Conservation (phyloP, 169 alveolate species). For the Besnoitia besnoiti region DNA sequence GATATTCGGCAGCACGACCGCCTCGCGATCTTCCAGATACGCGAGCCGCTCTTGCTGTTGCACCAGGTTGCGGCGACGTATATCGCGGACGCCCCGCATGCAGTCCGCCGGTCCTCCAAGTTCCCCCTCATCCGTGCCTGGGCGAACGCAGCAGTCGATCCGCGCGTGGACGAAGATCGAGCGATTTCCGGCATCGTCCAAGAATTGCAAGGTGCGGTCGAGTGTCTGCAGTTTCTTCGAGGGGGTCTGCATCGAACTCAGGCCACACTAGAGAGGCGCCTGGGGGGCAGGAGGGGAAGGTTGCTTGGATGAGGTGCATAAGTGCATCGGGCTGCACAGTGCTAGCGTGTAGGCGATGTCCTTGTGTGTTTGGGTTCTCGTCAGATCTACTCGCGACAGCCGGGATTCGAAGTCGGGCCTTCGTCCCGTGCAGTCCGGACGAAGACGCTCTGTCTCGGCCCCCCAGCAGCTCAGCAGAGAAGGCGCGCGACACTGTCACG, state of each 20-base stretch:
- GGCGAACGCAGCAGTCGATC: constrained; percentile 22
- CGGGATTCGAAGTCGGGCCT: constrained; percentile 21
- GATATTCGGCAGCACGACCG: constrained; percentile 35
- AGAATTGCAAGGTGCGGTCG: constrained; percentile 18
- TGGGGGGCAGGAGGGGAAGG: not conserved
- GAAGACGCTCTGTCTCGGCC: not conserved
- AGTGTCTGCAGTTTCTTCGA: not conserved
- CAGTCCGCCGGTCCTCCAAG: constrained; percentile 21
- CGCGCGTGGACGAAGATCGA: not conserved
- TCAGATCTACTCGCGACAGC: not conserved
- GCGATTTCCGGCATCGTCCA: not conserved
- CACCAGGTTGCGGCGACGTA: constrained; percentile 20
- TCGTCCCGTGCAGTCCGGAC: constrained; percentile 6
- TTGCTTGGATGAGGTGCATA: no score
- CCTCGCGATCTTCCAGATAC: not conserved
- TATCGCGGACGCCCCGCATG: not conserved
- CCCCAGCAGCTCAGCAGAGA: not conserved
- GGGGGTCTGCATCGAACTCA: not conserved
- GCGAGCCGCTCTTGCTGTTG: not conserved
- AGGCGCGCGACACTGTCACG: not conserved
- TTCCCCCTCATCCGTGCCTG: constrained; percentile 25
- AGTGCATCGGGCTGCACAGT: no score
- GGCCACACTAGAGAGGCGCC: not conserved
- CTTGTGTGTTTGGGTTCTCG: not conserved
- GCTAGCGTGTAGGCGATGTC: no score